Evolutionary conservation across 305 asterid species (phyloP).

Genomic region (Fraxinus dipetala): DNA sequence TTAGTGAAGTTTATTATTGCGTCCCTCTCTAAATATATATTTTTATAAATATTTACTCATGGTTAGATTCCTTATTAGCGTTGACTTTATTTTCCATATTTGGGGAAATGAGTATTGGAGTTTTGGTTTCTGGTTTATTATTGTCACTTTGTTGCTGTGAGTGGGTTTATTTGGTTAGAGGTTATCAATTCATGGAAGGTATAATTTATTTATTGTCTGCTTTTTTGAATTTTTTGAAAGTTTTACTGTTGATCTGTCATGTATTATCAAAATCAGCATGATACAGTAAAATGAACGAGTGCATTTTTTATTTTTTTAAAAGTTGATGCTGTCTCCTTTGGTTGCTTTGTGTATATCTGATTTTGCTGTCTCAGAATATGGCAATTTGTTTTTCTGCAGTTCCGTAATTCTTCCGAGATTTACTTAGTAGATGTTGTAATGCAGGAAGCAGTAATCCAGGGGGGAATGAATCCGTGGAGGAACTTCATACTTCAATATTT

Average conservation of each 20-base stretch:
- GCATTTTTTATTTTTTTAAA: background rate
- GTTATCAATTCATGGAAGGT: background rate
- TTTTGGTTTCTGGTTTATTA: background rate
- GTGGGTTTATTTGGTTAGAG: background rate
- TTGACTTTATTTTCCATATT: background rate
- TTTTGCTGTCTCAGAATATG: background rate
- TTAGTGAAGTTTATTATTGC: background rate
- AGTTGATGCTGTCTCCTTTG: background rate
- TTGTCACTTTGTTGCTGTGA: background rate
- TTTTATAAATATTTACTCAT: background rate
- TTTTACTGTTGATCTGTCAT: background rate
- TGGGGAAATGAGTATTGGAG: background rate
- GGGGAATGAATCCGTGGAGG: slow-evolving; percentile 10
- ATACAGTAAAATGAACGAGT: background rate
- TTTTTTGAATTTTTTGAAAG: background rate
- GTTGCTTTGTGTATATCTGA: background rate
- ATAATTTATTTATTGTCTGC: background rate
- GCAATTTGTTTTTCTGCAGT: background rate
- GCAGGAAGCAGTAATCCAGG: slow-evolving; percentile 1
- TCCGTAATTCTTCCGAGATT: background rate
- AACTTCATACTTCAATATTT: slow-evolving; percentile 23
- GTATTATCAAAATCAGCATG: background rate
- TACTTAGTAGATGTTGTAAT: background rate
- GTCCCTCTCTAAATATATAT: background rate
- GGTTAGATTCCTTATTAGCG: background rate